Conservation (phyloP, 768 basidiomycete genomes). For the Tricholoma flavovirens region DNA sequence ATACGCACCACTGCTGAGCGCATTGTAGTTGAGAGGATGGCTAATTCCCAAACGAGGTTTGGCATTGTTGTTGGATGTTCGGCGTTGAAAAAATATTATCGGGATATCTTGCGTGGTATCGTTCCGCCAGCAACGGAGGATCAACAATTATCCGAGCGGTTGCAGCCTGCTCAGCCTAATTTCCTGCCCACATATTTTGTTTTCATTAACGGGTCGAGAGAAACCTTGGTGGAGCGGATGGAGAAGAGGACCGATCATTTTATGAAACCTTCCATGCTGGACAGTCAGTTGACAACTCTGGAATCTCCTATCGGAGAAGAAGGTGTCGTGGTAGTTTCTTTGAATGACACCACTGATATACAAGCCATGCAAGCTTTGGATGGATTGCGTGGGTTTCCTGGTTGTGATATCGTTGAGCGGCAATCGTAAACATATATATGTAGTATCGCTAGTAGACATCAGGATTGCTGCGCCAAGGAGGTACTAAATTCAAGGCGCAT, state of each 20-base stretch:
- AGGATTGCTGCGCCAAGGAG: too few species aligned
- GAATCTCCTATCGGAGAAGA: constrained; percentile 66
- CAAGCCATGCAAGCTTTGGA: constrained; percentile 47
- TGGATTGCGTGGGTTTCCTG: constrained; percentile 27
- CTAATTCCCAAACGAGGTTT: constrained; percentile 3
- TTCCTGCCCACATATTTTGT: constrained; percentile 69
- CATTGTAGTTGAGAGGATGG: constrained; percentile 19
- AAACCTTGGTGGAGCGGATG: constrained; percentile 61
- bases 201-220: constrained; percentile 59
- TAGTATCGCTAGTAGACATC: too few species aligned
- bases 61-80: constrained; percentile 88
- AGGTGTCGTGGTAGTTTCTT: constrained; percentile 58
- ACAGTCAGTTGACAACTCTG: constrained; percentile 67
- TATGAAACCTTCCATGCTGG: constrained; percentile 80
- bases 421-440: not conserved
- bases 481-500: too few species aligned
- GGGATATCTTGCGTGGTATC: constrained; percentile 70
- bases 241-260: constrained; percentile 63
- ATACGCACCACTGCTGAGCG: constrained; percentile 64
- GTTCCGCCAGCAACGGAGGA: constrained; percentile 9
- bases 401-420: constrained; percentile 1
- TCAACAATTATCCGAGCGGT: constrained; percentile 17
- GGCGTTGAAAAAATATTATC: constrained; percentile 74
- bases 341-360: constrained; percentile 46
- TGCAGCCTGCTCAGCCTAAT: constrained; percentile 22